Percentiles rank a stretch among this genome's conserved stretches.
phyloP scores from a whole-genome alignment of 2,329 filamentous ascomycete genomes.

The Aureobasidium sp. region DNA sequence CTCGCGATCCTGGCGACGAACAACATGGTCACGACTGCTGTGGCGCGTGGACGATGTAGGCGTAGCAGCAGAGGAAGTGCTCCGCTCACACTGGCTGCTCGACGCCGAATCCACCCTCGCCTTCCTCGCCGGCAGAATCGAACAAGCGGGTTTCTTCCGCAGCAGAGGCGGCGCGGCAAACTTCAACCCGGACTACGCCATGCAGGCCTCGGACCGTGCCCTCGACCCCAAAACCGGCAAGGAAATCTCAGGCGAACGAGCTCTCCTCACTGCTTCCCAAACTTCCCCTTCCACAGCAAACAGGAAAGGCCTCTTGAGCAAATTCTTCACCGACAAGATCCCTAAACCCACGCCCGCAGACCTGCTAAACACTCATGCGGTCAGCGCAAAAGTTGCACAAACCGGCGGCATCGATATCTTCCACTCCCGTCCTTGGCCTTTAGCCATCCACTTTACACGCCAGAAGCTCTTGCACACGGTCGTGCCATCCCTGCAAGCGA shows the following conservation, averaged over 20 bases:
- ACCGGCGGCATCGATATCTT: slow-evolving; percentile 24
- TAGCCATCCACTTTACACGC: slow-evolving; percentile 64
- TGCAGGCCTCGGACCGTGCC: slow-evolving; percentile 7
- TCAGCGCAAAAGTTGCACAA: slow-evolving; percentile 21
- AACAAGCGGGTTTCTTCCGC: slow-evolving; percentile 47
- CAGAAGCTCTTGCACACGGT: slow-evolving; percentile 34
- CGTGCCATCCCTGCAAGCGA: slow-evolving; percentile 36
- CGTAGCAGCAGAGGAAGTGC: slow-evolving; percentile 70
- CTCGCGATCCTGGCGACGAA: slow-evolving; percentile 65
- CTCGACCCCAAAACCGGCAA: not conserved
- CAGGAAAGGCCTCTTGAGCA: slow-evolving; percentile 11
- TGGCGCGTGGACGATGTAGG: slow-evolving; percentile 90
- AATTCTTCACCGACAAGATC: not conserved
- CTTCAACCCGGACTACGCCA: slow-evolving; percentile 11
- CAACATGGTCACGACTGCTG: slow-evolving; percentile 91
- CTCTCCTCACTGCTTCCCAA: not conserved
- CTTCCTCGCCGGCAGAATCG: slow-evolving; percentile 69
- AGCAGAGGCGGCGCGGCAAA: not conserved
- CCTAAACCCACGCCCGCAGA: slow-evolving; percentile 19
- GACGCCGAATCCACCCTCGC: slow-evolving; percentile 73
- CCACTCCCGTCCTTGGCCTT: slow-evolving; percentile 53
- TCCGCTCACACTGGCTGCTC: slow-evolving; percentile 67
- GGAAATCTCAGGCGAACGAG: slow-evolving; percentile 19
- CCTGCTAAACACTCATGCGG: slow-evolving; percentile 21
- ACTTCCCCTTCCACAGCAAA: slow-evolving; percentile 17